phyloP scores from a whole-genome alignment of 2,329 filamentous ascomycete genomes.

The Elsinoe ampelina region DNA sequence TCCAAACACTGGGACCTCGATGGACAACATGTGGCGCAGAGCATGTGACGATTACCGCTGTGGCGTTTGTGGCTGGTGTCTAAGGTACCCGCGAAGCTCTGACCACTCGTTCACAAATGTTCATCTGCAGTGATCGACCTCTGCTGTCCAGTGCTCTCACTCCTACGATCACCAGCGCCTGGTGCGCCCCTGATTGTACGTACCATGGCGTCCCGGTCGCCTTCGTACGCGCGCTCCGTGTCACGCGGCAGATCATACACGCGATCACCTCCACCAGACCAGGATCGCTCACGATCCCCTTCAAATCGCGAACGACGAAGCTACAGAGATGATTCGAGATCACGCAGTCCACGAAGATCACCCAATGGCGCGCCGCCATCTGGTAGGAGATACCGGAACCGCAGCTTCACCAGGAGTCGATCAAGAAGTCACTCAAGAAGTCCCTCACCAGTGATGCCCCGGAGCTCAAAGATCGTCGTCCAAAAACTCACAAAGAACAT shows the following conservation, averaged over 20 bases:
- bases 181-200: neutral
- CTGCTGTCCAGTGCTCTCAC: neutral
- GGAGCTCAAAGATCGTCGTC: slow-evolving; percentile 60
- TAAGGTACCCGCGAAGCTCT: neutral
- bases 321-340: slow-evolving; percentile 19
- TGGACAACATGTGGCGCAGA: slow-evolving; percentile 9
- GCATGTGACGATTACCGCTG: slow-evolving; percentile 6
- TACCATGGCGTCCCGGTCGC: slow-evolving; percentile 12
- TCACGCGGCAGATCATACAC: slow-evolving; percentile 33
- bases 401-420: slow-evolving; percentile 16
- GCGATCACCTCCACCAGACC: slow-evolving; percentile 22
- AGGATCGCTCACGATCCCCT: slow-evolving; percentile 22
- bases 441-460: slow-evolving; percentile 16
- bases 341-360: slow-evolving; percentile 16
- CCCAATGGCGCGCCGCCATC: slow-evolving; percentile 9
- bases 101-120: neutral
- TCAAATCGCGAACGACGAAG: slow-evolving; percentile 22
- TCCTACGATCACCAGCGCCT: neutral
- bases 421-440: slow-evolving; percentile 18
- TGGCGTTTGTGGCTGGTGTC: slow-evolving; percentile 1
- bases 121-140: neutral
- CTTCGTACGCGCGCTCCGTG: slow-evolving; percentile 18
- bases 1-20: slow-evolving; percentile 11
- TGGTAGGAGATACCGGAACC: neutral
- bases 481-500: slow-evolving; percentile 95